Conservation (phyloP, 108 stramenopile genomes). For the Cyclotella choctawhatcheeana region DNA sequence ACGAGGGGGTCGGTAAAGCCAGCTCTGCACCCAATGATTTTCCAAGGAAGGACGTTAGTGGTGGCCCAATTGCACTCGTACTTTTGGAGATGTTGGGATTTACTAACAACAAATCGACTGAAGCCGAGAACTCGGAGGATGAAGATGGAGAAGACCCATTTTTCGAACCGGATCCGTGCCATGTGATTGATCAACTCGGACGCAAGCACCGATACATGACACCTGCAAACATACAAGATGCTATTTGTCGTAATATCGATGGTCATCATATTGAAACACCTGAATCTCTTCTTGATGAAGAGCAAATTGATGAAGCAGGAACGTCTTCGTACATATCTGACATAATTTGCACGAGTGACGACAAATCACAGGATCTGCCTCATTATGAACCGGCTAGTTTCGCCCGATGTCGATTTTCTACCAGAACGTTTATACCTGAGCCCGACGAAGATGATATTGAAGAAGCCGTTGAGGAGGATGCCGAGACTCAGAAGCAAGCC, state of each 20-base stretch:
- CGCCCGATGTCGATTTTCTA: conserved; percentile 44
- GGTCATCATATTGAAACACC: conserved; percentile 38
- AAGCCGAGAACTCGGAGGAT: not conserved
- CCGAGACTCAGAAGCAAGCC: conserved; percentile 36
- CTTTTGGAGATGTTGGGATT: conserved; percentile 34
- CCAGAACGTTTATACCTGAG: conserved; percentile 21
- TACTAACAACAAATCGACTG: conserved; percentile 16
- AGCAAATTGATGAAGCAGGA: conserved; percentile 21
- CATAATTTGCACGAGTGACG: conserved; percentile 34
- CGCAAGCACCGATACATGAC: conserved; percentile 45
- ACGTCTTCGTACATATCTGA: conserved; percentile 31
- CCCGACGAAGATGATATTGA: conserved; percentile 25
- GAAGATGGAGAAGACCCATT: conserved; percentile 36
- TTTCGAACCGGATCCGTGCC: conserved; percentile 38
- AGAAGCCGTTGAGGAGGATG: conserved; percentile 13
- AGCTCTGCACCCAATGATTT: conserved; percentile 7
- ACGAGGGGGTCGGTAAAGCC: not conserved
- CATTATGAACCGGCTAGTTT: conserved; percentile 46
- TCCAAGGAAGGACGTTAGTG: conserved; percentile 32
- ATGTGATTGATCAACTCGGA: conserved; percentile 48
- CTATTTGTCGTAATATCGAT: conserved; percentile 36
- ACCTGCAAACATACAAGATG: conserved; percentile 41
- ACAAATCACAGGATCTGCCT: conserved; percentile 38
- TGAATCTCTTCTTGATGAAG: conserved; percentile 35
- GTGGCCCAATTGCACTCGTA: conserved; percentile 24